Evolutionary conservation across 192 early-diverging fungal genomes (phyloP), one percentile per base, ranked within the genome.

Genomic region (Chytriomyces confervae): DNA sequence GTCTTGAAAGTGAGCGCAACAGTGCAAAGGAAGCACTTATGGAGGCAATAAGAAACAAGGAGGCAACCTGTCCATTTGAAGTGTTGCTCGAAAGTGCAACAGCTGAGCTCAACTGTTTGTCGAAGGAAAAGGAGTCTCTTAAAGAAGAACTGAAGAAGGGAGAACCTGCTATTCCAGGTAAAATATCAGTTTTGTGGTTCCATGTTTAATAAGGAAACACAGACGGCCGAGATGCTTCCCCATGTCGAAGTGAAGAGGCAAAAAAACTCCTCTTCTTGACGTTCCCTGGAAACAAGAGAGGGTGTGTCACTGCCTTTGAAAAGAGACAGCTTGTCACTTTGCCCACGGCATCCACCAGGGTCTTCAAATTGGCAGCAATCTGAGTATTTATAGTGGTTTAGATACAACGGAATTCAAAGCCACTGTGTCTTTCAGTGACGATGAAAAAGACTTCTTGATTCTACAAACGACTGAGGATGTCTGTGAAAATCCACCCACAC

Each of bases 211-310:
- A 63, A 8, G 27, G 62, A 63, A 63, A 63, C 24, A 11, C 62
- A 63, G 62, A 63, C 62, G 24, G 62, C 62, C 62, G 27, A 63
- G 62, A 63, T 24, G 27, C 62, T 24, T 63, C 62, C 27, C 62
- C 62, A 63, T 24, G 62, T 63, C 62, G 62, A 63, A 53, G 8
- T 53, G 51, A 53, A 53, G 18, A 53, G 51, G 8, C 51, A 53
- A 53, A 53, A 18, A 53, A 53, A 53, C 51, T 53, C 9, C 8
- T 53, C 8, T 53, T 53, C 51, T 53, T 53, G 8, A 53, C 51
- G 51, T 53, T 18, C 18, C 18, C 8, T 53, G 51, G 18, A 8
- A 53, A 53, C 51, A 53, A 10, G 51, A 53, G 51, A 53, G 51
- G 51, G 9, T 53, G 51, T 53, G 51, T 53, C 8, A 53, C 62